Percentiles rank a stretch among this genome's conserved stretches.
Evolutionary conservation across 345 rosid genomes (phyloP).

Genomic region (thale cress (Arabidopsis thaliana)): TAIR10.1 NC_003074.8:21427001-21427500

Average conservation of each 20-base stretch:
- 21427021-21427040: constrained; percentile 87
- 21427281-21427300: not conserved
- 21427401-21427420: not conserved
- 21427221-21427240: constrained; percentile 1
- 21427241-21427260: not conserved
- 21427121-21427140: constrained; percentile 22
- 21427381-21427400: constrained; percentile 30
- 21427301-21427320: not conserved
- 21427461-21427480: constrained; percentile 58
- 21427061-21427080: constrained; percentile 71
- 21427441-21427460: constrained; percentile 72
- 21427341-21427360: not conserved
- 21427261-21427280: constrained; percentile 2
- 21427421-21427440: constrained; percentile 57
- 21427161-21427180: constrained; percentile 20
- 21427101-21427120: not conserved
- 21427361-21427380: constrained; percentile 2
- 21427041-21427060: constrained; percentile 75
- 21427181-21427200: not conserved
- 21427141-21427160: constrained; percentile 15
- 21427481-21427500: constrained; percentile 49
- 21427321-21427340: constrained; percentile 19
- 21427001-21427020: constrained; percentile 52
- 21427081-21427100: not conserved
- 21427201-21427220: constrained; percentile 6